Base-by-base conservation (phyloP, 2,329 filamentous ascomycete genomes). In the Leptographium lundbergii region DNA sequence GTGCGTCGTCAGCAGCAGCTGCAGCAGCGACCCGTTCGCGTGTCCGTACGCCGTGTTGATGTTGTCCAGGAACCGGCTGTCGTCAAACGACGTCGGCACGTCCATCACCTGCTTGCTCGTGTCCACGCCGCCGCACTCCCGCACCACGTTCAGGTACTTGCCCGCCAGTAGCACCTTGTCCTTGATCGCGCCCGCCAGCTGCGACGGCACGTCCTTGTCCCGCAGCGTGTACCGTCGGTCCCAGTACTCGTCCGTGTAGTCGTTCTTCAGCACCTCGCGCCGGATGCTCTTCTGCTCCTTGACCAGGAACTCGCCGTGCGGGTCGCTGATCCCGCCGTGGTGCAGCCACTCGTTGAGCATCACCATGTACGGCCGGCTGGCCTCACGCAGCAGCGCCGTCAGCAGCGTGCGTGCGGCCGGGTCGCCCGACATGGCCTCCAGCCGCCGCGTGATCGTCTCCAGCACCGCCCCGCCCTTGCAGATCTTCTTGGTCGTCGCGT, bases 341-440 rank as follows among this genome's bases (percentile, higher is more conserved):
- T 99, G 94, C 19, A 99, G 77, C 94, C 94, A 99, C 70, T 97
- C 92, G 67, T 99, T 99, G 61, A 99, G 76, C 94, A 99, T 99
- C 50, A 82, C 81, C 91, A 97, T 96, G 69, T 99, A 99, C 0
- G 94, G 94, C 59, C 87, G 83, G 67, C 91, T 96, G 1, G 92
- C 87, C 71, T 97, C 92, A 59, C 89, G 81, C 50, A 99, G 73
- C 32, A 99, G 74, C 3, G 86, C 87, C 13, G 89, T 94, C 13
- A 99, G 78, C 24, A 99, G 74, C 27, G 85, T 82, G 63, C 89
- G 83, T 24, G 94, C 91, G 0, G 90, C 87, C 4, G 94, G 94
- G 68, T 99, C 94, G 53, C 94, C 94, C 1, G 92, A 94, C 83
- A 96, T 92, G 17, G 87, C 85, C 65, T 94, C 88, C 10, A 97